Percentiles rank a stretch among this genome's conserved stretches.
Conservation (phyloP, 768 basidiomycete genomes). For the Antrodiella citrinella region DNA sequence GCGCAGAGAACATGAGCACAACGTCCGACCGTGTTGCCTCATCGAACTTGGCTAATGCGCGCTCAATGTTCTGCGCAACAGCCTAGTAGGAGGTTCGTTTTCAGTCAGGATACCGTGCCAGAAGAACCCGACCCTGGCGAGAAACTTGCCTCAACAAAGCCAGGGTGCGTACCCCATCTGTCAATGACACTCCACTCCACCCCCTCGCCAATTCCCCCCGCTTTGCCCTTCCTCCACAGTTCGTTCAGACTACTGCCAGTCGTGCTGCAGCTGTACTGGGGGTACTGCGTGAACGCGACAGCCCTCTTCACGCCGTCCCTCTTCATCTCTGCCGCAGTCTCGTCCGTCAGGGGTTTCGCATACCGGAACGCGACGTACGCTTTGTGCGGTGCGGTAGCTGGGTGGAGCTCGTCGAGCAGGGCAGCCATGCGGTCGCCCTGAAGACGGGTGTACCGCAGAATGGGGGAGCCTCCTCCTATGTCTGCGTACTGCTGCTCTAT, state of each 20-base stretch:
- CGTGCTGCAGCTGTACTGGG: slow-evolving; percentile 97
- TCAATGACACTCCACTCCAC: slow-evolving; percentile 98
- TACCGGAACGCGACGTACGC: slow-evolving; percentile 95
- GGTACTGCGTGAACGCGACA: slow-evolving; percentile 96
- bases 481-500: slow-evolving; percentile 92
- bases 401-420: slow-evolving; percentile 91
- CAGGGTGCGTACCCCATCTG: slow-evolving; percentile 93
- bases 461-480: slow-evolving; percentile 97
- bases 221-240: slow-evolving; percentile 58
- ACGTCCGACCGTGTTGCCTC: slow-evolving; percentile 60
- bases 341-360: slow-evolving; percentile 80
- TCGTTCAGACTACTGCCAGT: slow-evolving; percentile 98
- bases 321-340: slow-evolving; percentile 76
- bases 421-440: slow-evolving; percentile 89
- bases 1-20: slow-evolving; percentile 91
- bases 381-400: slow-evolving; percentile 91
- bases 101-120: slow-evolving; percentile 1
- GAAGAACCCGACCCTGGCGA: slow-evolving; percentile 3
- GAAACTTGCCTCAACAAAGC: slow-evolving; percentile 78
- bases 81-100: slow-evolving; percentile 43
- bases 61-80: slow-evolving; percentile 81
- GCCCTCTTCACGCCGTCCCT: slow-evolving; percentile 88
- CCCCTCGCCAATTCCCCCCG: slow-evolving; percentile 49
- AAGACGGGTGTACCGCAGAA: slow-evolving; percentile 77
- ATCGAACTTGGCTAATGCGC: slow-evolving; percentile 73